phyloP scores from a whole-genome alignment of 371 early-diverging fungal species.

The Massospora cicadina region DNA sequence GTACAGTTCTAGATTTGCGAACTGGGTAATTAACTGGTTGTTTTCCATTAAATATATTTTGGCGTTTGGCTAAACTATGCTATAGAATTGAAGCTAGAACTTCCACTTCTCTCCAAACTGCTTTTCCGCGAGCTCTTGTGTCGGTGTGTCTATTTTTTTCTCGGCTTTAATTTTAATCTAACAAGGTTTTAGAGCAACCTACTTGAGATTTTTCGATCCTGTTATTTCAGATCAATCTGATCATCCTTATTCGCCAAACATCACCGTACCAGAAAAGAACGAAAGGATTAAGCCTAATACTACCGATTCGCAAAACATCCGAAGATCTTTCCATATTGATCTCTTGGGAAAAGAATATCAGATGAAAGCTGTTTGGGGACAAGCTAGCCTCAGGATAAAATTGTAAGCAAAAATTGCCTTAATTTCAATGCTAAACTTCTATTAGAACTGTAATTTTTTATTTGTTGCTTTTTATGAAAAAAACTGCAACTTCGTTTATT shows the following conservation, averaged over 20 bases:
- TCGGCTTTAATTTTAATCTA: neutral
- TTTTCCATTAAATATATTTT: neutral
- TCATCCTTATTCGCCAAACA: neutral
- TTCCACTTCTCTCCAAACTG: neutral
- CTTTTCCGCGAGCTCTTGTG: neutral
- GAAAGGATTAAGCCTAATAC: neutral
- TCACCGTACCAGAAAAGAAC: neutral
- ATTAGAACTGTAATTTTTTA: neutral
- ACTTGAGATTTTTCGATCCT: neutral
- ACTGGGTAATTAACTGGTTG: neutral
- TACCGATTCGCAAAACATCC: neutral
- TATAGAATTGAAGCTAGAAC: neutral
- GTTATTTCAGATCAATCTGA: neutral
- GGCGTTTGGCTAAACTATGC: too few species aligned
- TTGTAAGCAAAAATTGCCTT: neutral
- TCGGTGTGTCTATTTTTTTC: neutral
- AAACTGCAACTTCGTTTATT: neutral
- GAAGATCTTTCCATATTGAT: neutral
- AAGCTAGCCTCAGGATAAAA: neutral
- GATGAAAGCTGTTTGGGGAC: neutral
- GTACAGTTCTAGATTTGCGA: neutral
- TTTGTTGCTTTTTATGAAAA: neutral
- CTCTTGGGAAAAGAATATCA: neutral
- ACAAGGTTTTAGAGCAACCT: neutral
- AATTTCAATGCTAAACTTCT: neutral